phyloP scores from a whole-genome alignment of 2,329 filamentous ascomycete genomes.

The Leptodontidium sp. region DNA sequence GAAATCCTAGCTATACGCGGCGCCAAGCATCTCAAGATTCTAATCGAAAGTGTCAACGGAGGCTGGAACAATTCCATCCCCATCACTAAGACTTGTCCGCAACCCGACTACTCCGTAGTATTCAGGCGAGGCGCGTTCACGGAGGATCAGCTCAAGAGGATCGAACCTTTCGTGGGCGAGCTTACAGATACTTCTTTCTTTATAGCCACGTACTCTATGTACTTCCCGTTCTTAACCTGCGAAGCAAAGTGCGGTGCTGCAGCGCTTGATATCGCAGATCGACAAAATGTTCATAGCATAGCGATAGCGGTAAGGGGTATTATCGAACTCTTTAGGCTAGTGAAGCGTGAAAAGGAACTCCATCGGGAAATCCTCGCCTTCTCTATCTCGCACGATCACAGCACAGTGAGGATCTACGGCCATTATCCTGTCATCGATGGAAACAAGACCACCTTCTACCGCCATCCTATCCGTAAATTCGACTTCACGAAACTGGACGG shows the following conservation, averaged over 20 bases:
- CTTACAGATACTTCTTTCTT: slow-evolving; percentile 41
- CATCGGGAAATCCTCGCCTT: no score
- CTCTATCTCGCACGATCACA: no score
- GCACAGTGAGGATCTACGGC: slow-evolving; percentile 45
- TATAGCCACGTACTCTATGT: slow-evolving; percentile 56
- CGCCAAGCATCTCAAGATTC: slow-evolving; percentile 39
- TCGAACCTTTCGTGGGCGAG: slow-evolving; percentile 51
- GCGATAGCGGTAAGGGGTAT: background rate
- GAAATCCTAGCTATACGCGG: slow-evolving; percentile 16
- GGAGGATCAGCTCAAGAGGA: slow-evolving; percentile 51
- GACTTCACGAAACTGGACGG: slow-evolving; percentile 41
- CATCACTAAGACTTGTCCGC: slow-evolving; percentile 48
- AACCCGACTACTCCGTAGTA: slow-evolving; percentile 55
- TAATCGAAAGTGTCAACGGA: slow-evolving; percentile 42
- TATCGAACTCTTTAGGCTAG: no score
- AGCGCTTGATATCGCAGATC: no score
- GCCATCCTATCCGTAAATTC: slow-evolving; percentile 44
- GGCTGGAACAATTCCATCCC: slow-evolving; percentile 52
- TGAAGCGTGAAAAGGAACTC: no score
- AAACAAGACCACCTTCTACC: slow-evolving; percentile 43
- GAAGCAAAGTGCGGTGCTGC: slow-evolving; percentile 51
- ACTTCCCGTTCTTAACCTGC: slow-evolving; percentile 58
- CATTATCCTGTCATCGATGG: slow-evolving; percentile 45
- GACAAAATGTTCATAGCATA: background rate
- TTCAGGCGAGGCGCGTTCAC: slow-evolving; percentile 52